phyloP scores from a whole-genome alignment of 2,329 filamentous ascomycete species.

The Aspergillus floridensis region DNA sequence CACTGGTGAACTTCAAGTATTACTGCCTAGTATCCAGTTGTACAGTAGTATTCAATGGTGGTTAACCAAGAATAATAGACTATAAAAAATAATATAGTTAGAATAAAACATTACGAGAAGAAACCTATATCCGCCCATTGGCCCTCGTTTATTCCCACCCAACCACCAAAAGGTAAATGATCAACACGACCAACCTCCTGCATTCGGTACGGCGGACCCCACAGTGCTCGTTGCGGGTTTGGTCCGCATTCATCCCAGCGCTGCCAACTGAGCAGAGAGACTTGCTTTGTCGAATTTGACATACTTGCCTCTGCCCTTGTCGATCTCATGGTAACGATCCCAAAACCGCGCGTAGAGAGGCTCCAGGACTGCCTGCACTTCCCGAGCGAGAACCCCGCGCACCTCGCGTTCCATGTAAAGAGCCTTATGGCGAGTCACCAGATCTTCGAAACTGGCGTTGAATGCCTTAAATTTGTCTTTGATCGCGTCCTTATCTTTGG shows the following conservation, averaged over 20 bases:
- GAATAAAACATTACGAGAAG: constrained; percentile 1
- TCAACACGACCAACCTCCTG: not conserved
- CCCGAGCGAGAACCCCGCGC: constrained; percentile 71
- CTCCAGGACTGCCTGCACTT: constrained; percentile 88
- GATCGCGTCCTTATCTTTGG: constrained; percentile 92
- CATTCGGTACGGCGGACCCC: not conserved
- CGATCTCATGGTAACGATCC: constrained; percentile 95
- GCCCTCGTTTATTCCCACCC: not conserved
- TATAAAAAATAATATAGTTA: not conserved
- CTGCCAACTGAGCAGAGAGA: constrained; percentile 62
- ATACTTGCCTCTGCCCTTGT: constrained; percentile 97
- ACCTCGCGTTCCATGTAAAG: constrained; percentile 92
- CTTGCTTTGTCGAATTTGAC: constrained; percentile 92
- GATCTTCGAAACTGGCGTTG: constrained; percentile 85
- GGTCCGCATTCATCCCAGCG: constrained; percentile 32
- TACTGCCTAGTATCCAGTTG: too few species aligned
- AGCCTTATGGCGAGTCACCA: constrained; percentile 76
- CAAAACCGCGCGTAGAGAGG: constrained; percentile 93
- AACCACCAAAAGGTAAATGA: not conserved
- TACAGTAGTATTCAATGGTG: too few species aligned
- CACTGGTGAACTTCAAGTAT: not conserved
- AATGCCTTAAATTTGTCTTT: constrained; percentile 95
- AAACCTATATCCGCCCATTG: not conserved
- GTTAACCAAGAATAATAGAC: too few species aligned
- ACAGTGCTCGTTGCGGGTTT: not conserved